phyloP scores from a whole-genome alignment of 345 rosid genomes.

The Ceriops zippeliana region DNA sequence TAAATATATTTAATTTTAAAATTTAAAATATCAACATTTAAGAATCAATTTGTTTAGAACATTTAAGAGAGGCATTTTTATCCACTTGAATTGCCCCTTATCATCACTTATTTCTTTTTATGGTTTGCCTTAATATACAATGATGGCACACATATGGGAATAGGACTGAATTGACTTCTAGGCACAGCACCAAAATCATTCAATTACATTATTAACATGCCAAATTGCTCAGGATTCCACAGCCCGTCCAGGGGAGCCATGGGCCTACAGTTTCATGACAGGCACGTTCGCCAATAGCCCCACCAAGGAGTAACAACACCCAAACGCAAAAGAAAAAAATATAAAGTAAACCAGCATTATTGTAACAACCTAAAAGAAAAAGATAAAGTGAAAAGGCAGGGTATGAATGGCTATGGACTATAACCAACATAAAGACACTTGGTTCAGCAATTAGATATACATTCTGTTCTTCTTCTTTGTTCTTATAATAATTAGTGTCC shows the following conservation, averaged over 20 bases:
- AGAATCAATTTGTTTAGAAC: too few relatives aligned
- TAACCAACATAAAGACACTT: slow-evolving; percentile 28
- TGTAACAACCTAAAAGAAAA: slow-evolving; percentile 3
- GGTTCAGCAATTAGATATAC: slow-evolving; percentile 18
- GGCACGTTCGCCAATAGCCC: slow-evolving; percentile 50
- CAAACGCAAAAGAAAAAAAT: not conserved
- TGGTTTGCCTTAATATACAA: too few relatives aligned
- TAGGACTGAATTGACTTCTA: too few relatives aligned
- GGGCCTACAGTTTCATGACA: slow-evolving; percentile 54
- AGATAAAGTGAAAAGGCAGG: slow-evolving; percentile 9
- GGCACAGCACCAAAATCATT: not conserved
- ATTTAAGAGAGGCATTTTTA: too few relatives aligned
- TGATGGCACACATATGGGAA: too few relatives aligned
- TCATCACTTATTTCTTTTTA: too few relatives aligned
- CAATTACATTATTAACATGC: too few relatives aligned
- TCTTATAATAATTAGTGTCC: slow-evolving; percentile 17
- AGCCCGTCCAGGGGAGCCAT: slow-evolving; percentile 11
- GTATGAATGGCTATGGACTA: slow-evolving; percentile 12
- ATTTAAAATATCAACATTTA: too few relatives aligned
- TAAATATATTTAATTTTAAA: too few relatives aligned
- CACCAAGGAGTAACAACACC: slow-evolving; percentile 18
- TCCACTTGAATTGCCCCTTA: too few relatives aligned
- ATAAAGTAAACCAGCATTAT: slow-evolving; percentile 25
- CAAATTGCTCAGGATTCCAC: not conserved
- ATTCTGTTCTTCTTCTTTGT: slow-evolving; percentile 21